These are phyloP conservation scores for Magnaporthiopsis incrustans DNA, from an alignment of 2,329 filamentous ascomycete genomes.

Conservation along the genomic window DNA sequence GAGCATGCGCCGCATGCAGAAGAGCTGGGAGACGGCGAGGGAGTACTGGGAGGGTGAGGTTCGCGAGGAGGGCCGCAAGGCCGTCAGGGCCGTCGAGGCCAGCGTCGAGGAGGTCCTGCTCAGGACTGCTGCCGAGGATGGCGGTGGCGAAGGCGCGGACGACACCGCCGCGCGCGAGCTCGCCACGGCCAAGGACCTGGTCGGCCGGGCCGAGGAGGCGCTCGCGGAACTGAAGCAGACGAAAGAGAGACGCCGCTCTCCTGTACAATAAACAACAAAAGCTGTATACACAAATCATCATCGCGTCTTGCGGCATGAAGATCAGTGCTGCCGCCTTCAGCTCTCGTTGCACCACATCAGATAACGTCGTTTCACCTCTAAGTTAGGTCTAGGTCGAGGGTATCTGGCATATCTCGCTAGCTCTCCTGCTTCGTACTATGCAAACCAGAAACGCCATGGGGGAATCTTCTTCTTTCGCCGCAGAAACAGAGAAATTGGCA, in stretches of 20 bases:
- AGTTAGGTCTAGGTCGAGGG: background rate
- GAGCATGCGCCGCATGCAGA: slow-evolving; percentile 52
- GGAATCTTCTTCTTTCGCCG: background rate
- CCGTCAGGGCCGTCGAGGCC: slow-evolving; percentile 47
- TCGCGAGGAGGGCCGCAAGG: slow-evolving; percentile 58
- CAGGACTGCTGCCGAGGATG: slow-evolving; percentile 19
- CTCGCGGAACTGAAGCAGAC: slow-evolving; percentile 29
- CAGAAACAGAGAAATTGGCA: background rate
- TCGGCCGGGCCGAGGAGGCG: slow-evolving; percentile 41
- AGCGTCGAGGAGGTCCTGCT: slow-evolving; percentile 39
- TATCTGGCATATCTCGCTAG: background rate
- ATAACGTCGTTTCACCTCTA: background rate
- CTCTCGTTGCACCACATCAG: background rate
- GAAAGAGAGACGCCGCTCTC: background rate
- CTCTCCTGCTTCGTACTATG: background rate
- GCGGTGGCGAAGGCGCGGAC: slow-evolving; percentile 7
- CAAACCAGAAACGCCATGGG: slow-evolving; percentile 2
- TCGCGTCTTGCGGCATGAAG: background rate
- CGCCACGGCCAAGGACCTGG: slow-evolving; percentile 32
- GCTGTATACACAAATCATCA: background rate
- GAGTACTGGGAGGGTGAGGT: slow-evolving; percentile 58
- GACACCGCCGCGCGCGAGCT: slow-evolving; percentile 20
- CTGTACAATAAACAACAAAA: background rate
- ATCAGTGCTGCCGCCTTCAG: background rate
- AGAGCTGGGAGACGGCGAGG: slow-evolving; percentile 53